A percentile compares a stretch with the other conserved stretches of the same genome.
Conservation (phyloP, 305 asterid species). For the Rubia occidens region DNA sequence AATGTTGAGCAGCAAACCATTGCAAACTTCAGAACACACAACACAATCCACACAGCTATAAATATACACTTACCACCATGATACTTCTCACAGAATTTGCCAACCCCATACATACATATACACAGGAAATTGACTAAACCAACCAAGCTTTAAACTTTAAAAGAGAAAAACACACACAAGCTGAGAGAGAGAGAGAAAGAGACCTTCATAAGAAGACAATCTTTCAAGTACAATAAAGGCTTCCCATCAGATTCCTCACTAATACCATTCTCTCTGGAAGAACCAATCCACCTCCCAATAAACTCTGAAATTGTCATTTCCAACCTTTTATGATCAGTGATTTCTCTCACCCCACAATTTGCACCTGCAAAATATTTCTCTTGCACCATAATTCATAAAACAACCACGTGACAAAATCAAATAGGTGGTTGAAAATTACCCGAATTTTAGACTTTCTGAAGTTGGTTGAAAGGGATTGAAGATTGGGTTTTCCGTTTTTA, state of each 20-base stretch:
- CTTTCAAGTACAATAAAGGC: constrained; percentile 67
- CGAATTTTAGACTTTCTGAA: constrained; percentile 80
- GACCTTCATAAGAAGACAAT: constrained; percentile 96
- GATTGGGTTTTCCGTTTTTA: constrained; percentile 55
- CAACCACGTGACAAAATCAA: background rate
- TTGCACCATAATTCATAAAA: background rate
- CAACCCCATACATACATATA: background rate
- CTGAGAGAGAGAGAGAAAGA: constrained; percentile 12
- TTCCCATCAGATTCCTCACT: constrained; percentile 26
- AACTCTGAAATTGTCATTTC: constrained; percentile 79
- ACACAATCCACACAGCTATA: too few species aligned
- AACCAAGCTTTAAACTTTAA: background rate
- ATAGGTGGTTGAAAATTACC: constrained; percentile 24
- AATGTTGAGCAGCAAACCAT: too few species aligned
- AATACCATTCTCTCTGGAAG: constrained; percentile 12
- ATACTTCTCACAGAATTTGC: background rate
- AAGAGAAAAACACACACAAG: background rate
- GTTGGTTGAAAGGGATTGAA: constrained; percentile 48
- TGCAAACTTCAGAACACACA: too few species aligned
- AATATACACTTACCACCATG: too few species aligned
- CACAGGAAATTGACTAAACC: background rate
- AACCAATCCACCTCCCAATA: constrained; percentile 40
- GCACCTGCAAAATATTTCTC: constrained; percentile 41
- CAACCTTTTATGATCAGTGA: constrained; percentile 70
- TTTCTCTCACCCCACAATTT: constrained; percentile 67